These are phyloP conservation scores for Symbiodinium pilosum DNA, from an alignment of 73 alveolate genomes.

Conservation along the genomic window DNA sequence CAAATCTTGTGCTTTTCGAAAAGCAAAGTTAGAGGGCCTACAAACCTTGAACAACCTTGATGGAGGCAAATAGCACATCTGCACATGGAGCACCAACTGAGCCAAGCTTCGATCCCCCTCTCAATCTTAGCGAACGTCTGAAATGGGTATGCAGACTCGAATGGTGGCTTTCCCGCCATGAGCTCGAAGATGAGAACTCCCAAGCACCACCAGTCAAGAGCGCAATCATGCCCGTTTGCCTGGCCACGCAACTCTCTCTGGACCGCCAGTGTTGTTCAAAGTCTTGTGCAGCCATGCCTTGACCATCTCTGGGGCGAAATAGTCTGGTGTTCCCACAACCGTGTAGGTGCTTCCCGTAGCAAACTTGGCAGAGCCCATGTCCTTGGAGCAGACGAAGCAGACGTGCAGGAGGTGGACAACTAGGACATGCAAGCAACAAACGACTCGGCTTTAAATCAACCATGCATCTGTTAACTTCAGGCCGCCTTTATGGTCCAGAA, in stretches of 20 bases:
- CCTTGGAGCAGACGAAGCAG: not conserved
- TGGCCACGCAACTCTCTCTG: not conserved
- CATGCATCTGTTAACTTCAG: constrained; percentile 28
- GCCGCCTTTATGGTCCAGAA: constrained; percentile 64
- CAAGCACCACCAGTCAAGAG: constrained; percentile 57
- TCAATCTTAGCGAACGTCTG: constrained; percentile 55
- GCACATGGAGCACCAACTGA: too few relatives aligned
- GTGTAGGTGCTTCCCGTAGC: constrained; percentile 68
- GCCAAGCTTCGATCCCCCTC: constrained; percentile 24
- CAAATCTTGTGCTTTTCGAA: too few relatives aligned
- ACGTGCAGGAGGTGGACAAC: too few relatives aligned
- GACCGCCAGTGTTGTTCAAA: too few relatives aligned
- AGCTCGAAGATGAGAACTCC: constrained; percentile 74
- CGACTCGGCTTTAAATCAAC: not conserved
- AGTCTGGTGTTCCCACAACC: constrained; percentile 50
- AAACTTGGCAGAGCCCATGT: constrained; percentile 83
- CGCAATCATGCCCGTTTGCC: constrained; percentile 65
- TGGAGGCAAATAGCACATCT: too few relatives aligned
- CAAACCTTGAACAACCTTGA: too few relatives aligned
- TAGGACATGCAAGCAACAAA: too few relatives aligned
- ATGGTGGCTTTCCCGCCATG: constrained; percentile 58
- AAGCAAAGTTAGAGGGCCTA: too few relatives aligned
- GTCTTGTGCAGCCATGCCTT: constrained; percentile 37
- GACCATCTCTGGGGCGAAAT: constrained; percentile 70
- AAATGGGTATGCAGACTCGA: constrained; percentile 80